phyloP scores from a whole-genome alignment of 306 rosid genomes.

The Cajanus cajan region DNA sequence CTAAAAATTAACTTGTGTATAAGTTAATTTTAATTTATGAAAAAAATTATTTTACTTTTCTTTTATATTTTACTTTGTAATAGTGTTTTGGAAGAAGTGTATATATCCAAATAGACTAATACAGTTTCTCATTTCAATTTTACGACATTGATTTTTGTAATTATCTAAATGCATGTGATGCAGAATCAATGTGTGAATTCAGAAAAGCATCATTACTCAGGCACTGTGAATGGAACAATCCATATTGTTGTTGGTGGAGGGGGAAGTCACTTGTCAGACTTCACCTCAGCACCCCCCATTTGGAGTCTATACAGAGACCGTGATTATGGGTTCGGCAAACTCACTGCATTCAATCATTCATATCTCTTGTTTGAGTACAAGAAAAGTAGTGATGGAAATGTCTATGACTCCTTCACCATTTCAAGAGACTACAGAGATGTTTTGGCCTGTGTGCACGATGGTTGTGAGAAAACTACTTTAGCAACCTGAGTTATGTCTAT shows the following conservation, averaged over 20 bases:
- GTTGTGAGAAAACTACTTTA: constrained; percentile 61
- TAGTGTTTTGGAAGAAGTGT: too few species aligned
- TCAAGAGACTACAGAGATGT: constrained; percentile 73
- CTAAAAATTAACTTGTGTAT: too few species aligned
- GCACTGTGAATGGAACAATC: constrained; percentile 67
- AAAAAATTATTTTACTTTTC: too few species aligned
- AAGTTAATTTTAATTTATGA: too few species aligned
- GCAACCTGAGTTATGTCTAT: constrained; percentile 39
- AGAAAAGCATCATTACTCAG: constrained; percentile 52
- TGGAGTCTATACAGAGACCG: constrained; percentile 70
- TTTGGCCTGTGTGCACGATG: constrained; percentile 73
- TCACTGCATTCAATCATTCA: constrained; percentile 73
- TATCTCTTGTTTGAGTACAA: constrained; percentile 68
- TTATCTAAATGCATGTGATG: constrained; percentile 12
- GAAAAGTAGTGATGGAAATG: constrained; percentile 69
- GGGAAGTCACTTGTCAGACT: constrained; percentile 58
- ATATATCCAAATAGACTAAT: too few species aligned
- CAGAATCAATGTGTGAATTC: constrained; percentile 67
- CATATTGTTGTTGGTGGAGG: constrained; percentile 83
- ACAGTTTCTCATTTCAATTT: not conserved
- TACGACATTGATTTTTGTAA: not conserved
- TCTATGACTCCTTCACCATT: constrained; percentile 64
- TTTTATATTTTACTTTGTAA: too few species aligned
- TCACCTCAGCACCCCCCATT: constrained; percentile 37
- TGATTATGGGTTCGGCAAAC: constrained; percentile 72